Evolutionary conservation across 108 stramenopile species (phyloP), one percentile per base, ranked within the genome.

Genomic region (Discostella pseudostelligera): DNA sequence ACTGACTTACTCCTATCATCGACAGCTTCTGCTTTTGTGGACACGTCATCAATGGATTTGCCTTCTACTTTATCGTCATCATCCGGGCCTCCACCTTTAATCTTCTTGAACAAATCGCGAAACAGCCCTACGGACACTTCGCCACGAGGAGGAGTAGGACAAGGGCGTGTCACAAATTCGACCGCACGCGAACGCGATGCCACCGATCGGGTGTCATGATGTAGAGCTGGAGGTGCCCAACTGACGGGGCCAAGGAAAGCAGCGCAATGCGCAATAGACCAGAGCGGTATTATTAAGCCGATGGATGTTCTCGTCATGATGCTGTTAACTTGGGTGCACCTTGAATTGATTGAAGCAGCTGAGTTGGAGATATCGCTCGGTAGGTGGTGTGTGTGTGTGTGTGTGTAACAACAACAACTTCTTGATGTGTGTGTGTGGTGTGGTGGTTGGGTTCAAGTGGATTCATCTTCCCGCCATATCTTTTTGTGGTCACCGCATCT

Each of bases 21-120:
- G 10, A 12, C 0, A 3, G 3, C 50, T 24, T 26, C 50, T 11
- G 0, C 50, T 10, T 51, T 51, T 22, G 25, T 26, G 10, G 24
- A 24, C 26, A 0, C 50, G 1, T 39, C 55, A 3, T 56, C 35
- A 19, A 4, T 11, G 22, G 24, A 25, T 26, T 53, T 24, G 10
- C 4, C 35, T 37, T 44, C 25, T 4, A 24, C 13, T 44, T 21
- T 42, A 60, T 43, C 61, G 44, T 21, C 45, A 5, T 53, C 37
- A 10, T 46, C 50, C 47, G 17, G 26, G 11, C 37, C 58, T 21
- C 29, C 35, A 11, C 65, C 55, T 45, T 65, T 65, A 1, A 65
- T 35, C 40, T 60, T 73, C 20, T 58, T 45, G 40, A 73, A 43
- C 1, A 73, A 16, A 65, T 65, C 64, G 29, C 72, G 60, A 59